Evolutionary conservation across 2,329 filamentous ascomycete species (phyloP), one percentile per base, ranked within the genome.

Genomic region (Tetracladium maxilliforme): DNA sequence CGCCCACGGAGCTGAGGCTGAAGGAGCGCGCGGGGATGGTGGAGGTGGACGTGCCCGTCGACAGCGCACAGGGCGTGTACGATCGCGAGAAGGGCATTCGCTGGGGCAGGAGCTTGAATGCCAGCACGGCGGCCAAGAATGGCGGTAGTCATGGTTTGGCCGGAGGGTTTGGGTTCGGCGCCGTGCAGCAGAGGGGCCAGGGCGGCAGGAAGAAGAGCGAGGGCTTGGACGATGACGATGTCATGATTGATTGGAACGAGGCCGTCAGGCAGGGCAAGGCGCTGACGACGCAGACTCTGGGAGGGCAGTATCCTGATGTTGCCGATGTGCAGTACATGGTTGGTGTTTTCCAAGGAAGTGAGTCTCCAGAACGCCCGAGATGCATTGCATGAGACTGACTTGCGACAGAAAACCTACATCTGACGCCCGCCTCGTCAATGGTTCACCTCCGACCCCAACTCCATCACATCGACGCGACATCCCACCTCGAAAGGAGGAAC

Each of bases 391-490:
- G 18, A 19, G 18, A 11, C 18, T 26, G 14, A 19, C 11, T n/a
- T 19, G 10, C 6, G n/a, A 10, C 35, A 86, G 81, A 81, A 39
- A 73, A 92, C 43, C 59, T 94, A 7, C 83, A 94, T 52, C 70
- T 95, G 19, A 92, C 83, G 1, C 80, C 79, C 14, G 69, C 92
- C 22, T 72, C 76, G 20, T 77, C 81, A 3, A 70, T 93, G 22
- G 79, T 92, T 21, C 82, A 92, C 45, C 71, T 98, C 43, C 79
- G 86, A 4, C 84, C 90, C 0, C 82, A 94, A 43, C 78, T 92
- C 32, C 83, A 93, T 51, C 84, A 95, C 52, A 64, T 95, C 37
- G 90, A 95, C 51, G 87, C 90, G 4, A 54, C 72, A 22, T 62
- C 75, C 23, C 83, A 94, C 40, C 64, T 81, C n/a, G n/a, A n/a